Conservation (phyloP, 495 filamentous ascomycete genomes). For the Evansstolkia leycettana region DNA sequence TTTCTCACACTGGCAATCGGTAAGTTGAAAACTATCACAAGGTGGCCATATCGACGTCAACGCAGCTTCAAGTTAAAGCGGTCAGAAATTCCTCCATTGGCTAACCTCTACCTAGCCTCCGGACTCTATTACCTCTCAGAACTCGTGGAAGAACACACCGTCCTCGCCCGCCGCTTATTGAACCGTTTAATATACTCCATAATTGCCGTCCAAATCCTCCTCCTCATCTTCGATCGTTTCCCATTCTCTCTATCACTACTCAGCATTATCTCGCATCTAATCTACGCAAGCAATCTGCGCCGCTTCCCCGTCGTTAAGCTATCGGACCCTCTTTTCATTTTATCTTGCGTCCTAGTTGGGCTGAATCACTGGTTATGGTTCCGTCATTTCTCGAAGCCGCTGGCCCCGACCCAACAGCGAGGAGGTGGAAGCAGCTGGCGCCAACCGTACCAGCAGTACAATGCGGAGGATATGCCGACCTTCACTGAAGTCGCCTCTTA, state of each 20-base stretch:
- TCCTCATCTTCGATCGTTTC: constrained; percentile 73
- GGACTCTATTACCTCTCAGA: constrained; percentile 98
- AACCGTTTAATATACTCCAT: constrained; percentile 75
- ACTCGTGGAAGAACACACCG: constrained; percentile 94
- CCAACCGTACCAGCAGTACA: constrained; percentile 47
- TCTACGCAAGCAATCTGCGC: constrained; percentile 84
- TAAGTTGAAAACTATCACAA: constrained; percentile 25
- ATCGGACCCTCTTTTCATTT: constrained; percentile 75
- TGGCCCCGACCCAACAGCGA: constrained; percentile 13
- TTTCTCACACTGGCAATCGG: constrained; percentile 92
- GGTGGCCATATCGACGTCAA: too few species aligned
- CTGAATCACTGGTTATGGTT: constrained; percentile 98
- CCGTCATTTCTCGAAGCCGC: constrained; percentile 66
- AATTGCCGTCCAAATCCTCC: constrained; percentile 60
- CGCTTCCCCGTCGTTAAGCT: constrained; percentile 83
- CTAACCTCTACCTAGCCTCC: constrained; percentile 47
- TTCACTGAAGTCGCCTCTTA: constrained; percentile 95
- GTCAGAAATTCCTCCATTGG: neutral
- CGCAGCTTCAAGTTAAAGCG: too few species aligned
- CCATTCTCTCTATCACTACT: constrained; percentile 61
- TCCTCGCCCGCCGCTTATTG: constrained; percentile 74
- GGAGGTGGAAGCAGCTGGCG: constrained; percentile 22
- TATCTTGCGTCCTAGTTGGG: constrained; percentile 75
- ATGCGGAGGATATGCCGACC: constrained; percentile 49
- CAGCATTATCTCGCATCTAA: constrained; percentile 67